Conservation (phyloP, 306 rosid species). For the Alnus rubra region DNA sequence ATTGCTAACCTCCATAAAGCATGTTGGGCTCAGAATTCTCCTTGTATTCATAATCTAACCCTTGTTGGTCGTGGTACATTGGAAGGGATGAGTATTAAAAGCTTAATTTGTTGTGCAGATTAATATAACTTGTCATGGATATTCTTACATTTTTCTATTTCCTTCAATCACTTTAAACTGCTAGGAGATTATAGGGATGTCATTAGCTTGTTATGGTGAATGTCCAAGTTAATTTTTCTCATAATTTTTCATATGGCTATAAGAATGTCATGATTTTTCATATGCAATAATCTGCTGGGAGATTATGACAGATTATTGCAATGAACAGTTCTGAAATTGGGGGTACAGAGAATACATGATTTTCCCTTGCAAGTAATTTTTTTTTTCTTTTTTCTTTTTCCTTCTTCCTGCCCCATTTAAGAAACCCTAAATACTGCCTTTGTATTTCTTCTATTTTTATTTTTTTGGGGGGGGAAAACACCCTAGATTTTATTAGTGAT, state of each 20-base stretch:
- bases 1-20: not conserved
- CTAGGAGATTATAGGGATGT: not conserved
- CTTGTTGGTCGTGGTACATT: not conserved
- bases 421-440: not conserved
- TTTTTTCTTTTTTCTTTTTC: not conserved
- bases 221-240: not conserved
- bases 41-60: not conserved
- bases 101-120: not conserved
- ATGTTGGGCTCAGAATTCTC: not conserved
- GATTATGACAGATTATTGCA: not conserved
- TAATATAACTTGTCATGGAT: not conserved
- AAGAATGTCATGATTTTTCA: not conserved
- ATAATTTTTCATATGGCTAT: not conserved
- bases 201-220: not conserved
- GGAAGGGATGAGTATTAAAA: not conserved
- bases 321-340: not conserved
- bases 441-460: not conserved
- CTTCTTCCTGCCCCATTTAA: not conserved
- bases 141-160: not conserved
- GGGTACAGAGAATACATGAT: not conserved
- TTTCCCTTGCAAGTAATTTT: not conserved
- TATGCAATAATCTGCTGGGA: no score
- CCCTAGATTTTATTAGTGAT: slow-evolving; percentile 14
- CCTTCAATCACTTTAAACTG: not conserved
- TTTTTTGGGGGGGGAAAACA: not conserved